These are phyloP conservation scores for Dicorynia guianensis DNA, from an alignment of 306 rosid genomes.

Conservation along the genomic window DNA sequence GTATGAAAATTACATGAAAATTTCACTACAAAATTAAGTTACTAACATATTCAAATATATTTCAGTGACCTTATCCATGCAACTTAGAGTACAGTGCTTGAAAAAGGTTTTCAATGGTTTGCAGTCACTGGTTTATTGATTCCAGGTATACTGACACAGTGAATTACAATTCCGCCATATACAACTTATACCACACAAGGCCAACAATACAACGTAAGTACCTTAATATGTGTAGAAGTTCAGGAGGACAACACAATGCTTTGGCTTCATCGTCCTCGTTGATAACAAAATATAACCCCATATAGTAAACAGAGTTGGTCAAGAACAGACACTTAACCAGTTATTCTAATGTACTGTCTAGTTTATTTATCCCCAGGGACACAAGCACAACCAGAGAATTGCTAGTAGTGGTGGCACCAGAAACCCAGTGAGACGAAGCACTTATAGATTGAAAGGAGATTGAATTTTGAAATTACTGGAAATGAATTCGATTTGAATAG, in stretches of 20 bases:
- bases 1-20: too few relatives aligned
- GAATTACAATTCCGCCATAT: neutral
- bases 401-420: neutral
- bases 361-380: neutral
- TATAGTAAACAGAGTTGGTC: conserved; percentile 21
- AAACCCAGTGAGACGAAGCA: neutral
- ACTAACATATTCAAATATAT: too few relatives aligned
- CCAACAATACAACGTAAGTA: conserved; percentile 31
- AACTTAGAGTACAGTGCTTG: neutral
- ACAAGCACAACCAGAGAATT: too few relatives aligned
- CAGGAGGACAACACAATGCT: conserved; percentile 25
- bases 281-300: conserved; percentile 22
- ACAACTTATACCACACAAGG: neutral
- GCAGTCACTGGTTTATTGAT: conserved; percentile 2
- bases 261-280: conserved; percentile 35
- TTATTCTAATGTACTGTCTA: neutral
- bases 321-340: neutral
- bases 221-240: conserved; percentile 21
- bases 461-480: neutral
- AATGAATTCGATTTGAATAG: neutral
- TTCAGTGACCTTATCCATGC: too few relatives aligned
- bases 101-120: neutral
- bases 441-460: neutral
- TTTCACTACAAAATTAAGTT: too few relatives aligned
- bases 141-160: neutral